phyloP scores from a whole-genome alignment of 2,329 filamentous ascomycete species.

The Pseudogymnoascus sp. region DNA sequence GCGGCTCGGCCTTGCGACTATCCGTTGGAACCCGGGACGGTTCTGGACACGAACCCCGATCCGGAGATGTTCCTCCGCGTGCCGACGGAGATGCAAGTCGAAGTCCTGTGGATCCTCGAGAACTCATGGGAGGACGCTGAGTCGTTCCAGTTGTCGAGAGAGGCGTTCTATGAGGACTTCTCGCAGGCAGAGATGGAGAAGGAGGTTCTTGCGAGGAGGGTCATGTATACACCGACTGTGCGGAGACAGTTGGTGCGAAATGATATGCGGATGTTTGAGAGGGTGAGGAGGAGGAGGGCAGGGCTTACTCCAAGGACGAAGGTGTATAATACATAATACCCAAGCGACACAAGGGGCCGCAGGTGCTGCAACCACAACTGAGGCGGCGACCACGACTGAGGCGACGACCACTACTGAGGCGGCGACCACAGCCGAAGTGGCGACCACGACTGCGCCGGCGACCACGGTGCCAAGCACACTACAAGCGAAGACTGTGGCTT shows the following conservation, averaged over 20 bases:
- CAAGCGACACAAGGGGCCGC: background rate
- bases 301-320: background rate
- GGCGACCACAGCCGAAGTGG: too few species aligned
- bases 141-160: background rate
- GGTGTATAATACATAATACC: background rate
- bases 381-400: background rate
- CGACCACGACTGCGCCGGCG: background rate
- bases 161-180: background rate
- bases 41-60: background rate
- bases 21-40: background rate
- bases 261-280: background rate
- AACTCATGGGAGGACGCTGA: background rate
- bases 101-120: background rate
- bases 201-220: background rate
- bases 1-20: background rate
- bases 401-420: too few species aligned
- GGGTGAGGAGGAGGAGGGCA: background rate
- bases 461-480: background rate
- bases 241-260: background rate
- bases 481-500: background rate
- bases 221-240: background rate
- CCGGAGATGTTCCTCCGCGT: background rate
- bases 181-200: background rate
- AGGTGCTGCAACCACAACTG: background rate
- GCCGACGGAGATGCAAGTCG: background rate